Percentiles rank a stretch among this genome's conserved stretches.
phyloP scores from a whole-genome alignment of 805 yeast genomes.

The Lipomyces mesembrius region DNA sequence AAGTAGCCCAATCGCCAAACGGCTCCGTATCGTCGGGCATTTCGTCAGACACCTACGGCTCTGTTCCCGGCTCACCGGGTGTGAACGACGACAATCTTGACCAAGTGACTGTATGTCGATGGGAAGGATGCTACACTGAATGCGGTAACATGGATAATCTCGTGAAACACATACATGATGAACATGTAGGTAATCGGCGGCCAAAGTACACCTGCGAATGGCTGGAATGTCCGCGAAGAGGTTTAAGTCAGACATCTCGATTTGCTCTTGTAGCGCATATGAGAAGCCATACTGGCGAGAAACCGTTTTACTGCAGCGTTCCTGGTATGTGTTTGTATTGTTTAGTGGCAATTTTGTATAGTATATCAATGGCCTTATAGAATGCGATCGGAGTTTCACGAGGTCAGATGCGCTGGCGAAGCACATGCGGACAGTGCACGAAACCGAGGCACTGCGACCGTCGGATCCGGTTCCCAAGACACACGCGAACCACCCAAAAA shows the following conservation, averaged over 20 bases:
- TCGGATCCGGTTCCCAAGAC: slow-evolving; percentile 27
- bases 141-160: slow-evolving; percentile 48
- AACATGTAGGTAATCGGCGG: slow-evolving; percentile 47
- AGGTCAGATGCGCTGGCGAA: slow-evolving; percentile 66
- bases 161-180: slow-evolving; percentile 50
- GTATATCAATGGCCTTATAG: slow-evolving; percentile 45
- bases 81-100: slow-evolving; percentile 39
- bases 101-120: slow-evolving; percentile 45
- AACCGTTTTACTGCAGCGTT: slow-evolving; percentile 65
- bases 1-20: slow-evolving; percentile 19
- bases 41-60: slow-evolving; percentile 36
- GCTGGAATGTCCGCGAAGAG: slow-evolving; percentile 61
- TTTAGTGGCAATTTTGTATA: background rate
- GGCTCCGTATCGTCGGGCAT: slow-evolving; percentile 22
- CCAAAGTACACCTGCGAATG: slow-evolving; percentile 61
- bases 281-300: slow-evolving; percentile 68
- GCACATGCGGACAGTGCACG: slow-evolving; percentile 67
- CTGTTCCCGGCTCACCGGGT: slow-evolving; percentile 38
- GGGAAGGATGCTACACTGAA: slow-evolving; percentile 48
- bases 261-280: slow-evolving; percentile 67
- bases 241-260: slow-evolving; percentile 57
- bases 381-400: slow-evolving; percentile 64
- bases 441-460: slow-evolving; percentile 43
- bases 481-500: slow-evolving; percentile 20
- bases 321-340: slow-evolving; percentile 41